Percentiles rank a stretch among this genome's conserved stretches.
phyloP scores from a whole-genome alignment of 169 alveolate genomes.

The Miamiensis avidus region DNA sequence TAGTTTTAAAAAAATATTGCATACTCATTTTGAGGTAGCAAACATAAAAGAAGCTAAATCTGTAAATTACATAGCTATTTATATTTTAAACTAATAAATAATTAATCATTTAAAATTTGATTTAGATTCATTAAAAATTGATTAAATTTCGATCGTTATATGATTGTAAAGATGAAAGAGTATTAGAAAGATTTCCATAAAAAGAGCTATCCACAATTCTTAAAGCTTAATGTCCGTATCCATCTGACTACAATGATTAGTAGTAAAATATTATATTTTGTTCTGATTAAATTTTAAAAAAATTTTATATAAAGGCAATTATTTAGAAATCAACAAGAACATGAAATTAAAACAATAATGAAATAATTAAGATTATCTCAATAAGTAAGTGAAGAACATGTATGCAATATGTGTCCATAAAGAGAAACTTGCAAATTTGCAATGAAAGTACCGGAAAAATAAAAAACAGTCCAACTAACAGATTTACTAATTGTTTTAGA shows the following conservation, averaged over 20 bases:
- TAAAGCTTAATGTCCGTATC: neutral
- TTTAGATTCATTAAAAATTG: neutral
- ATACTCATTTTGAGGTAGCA: too few species aligned
- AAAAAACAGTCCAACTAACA: neutral
- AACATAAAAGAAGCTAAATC: too few species aligned
- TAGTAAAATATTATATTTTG: too few species aligned
- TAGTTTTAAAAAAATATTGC: too few species aligned
- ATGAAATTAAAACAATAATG: neutral
- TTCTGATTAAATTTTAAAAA: too few species aligned
- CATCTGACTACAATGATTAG: neutral
- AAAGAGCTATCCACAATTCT: neutral
- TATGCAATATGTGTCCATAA: neutral
- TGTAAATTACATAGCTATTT: too few species aligned
- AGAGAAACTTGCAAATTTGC: neutral
- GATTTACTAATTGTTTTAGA: neutral
- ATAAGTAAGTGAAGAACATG: neutral
- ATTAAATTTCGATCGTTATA: neutral
- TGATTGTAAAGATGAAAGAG: neutral
- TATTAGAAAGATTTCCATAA: neutral
- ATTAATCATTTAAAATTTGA: neutral
- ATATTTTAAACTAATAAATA: too few species aligned
- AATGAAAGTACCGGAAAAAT: neutral
- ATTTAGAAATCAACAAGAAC: neutral
- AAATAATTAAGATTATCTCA: neutral
- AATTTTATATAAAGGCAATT: neutral